Base-by-base conservation (phyloP, 305 asterid species). In the Fraxinus latifolia region DNA sequence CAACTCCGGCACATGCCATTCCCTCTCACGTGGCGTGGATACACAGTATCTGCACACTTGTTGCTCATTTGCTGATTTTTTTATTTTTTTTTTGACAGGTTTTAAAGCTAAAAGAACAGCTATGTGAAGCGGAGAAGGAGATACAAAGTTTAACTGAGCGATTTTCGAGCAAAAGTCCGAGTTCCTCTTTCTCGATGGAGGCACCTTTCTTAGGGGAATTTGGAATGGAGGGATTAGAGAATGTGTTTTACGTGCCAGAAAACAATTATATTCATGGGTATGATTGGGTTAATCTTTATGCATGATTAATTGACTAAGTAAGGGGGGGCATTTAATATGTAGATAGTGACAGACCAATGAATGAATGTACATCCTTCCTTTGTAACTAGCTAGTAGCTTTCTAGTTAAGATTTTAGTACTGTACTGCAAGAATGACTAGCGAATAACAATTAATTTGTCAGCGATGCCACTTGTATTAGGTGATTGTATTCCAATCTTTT, bases 41-140 rank as follows among this genome's bases (percentile, higher is more conserved):
- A 37, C 42, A 7, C 42, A 6, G 9, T 36, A 36, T 39, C 12
- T 7, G 44, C 2, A 37, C 44, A 37, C 44, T 8, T 37, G 12
- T 37, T 37, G 44, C 44, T 37, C 58, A 14, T 50, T 15, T 14
- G 1, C 58, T 14, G 19, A 14, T 7, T 37, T 1, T 37, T 8
- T 0, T 25, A 25, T 23, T 25, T 5, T 34, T 37, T 3, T 2
- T 2, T 55, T 5, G 73, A 3, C 83, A 91, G 95, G 86, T 91
- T 11, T 9, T 89, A 39, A 89, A 90, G 84, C 83, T 90, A 47
- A 91, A 85, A 68, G 91, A 89, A 37, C 92, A 89, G 33, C 85
- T 91, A 0, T 1, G 29, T 4, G 90, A 89, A 31, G 89, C 91
- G 4, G 85, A 91, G 83, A 89, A 78, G 73, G 91, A 87, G 85